Conservation (phyloP, 768 basidiomycete genomes). For the Imleria badia region DNA sequence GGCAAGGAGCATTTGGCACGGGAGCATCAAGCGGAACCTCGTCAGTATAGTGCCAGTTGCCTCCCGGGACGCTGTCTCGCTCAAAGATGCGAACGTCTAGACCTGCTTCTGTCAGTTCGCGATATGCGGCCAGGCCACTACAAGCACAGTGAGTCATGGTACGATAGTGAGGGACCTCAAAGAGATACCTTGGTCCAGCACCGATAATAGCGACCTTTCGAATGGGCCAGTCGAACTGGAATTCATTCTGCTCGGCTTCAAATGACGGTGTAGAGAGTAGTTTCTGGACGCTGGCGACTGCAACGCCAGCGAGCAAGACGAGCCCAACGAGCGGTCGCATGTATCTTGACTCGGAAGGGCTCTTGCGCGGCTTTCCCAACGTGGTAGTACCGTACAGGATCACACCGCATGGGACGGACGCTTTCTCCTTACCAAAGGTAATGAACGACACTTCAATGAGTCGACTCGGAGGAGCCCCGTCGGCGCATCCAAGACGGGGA, state of each 20-base stretch:
- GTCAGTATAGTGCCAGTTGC: not conserved
- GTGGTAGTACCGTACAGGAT: too few relatives aligned
- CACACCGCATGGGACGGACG: too few relatives aligned
- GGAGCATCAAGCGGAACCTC: not conserved
- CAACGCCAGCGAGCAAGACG: not conserved
- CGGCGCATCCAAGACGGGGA: too few relatives aligned
- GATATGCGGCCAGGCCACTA: not conserved
- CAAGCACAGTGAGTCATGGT: not conserved
- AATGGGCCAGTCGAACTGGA: not conserved
- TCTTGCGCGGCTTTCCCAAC: too few relatives aligned
- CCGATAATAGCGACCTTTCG: not conserved
- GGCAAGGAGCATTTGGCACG: not conserved
- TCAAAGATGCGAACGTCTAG: not conserved
- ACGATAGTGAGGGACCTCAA: too few relatives aligned
- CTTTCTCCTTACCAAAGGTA: too few relatives aligned
- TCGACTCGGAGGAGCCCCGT: too few relatives aligned
- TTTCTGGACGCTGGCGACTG: not conserved
- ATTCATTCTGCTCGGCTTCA: not conserved
- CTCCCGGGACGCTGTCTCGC: not conserved
- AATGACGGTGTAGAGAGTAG: not conserved
- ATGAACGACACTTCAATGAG: too few relatives aligned
- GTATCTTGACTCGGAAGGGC: too few relatives aligned
- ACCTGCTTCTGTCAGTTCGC: not conserved
- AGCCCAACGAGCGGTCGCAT: not conserved
- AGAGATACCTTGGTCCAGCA: not conserved